Conservation (phyloP, 192 early-diverging fungal species). For the Globomyces pollinis-pini region DNA sequence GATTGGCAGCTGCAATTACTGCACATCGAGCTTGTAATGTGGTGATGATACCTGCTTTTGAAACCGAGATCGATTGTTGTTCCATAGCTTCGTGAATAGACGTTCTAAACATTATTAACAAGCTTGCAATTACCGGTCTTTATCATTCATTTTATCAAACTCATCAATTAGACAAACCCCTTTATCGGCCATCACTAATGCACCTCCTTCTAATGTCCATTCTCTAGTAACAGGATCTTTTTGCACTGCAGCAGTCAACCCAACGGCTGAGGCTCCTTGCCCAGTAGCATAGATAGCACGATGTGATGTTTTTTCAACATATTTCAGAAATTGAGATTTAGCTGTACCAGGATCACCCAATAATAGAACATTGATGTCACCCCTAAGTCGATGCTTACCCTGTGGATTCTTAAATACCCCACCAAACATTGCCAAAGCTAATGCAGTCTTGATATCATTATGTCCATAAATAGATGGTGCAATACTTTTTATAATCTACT, state of each 20-base stretch:
- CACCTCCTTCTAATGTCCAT: conserved; percentile 72
- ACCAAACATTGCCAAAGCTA: conserved; percentile 91
- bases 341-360: conserved; percentile 82
- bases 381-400: conserved; percentile 90
- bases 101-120: conserved; percentile 44
- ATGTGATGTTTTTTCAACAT: conserved; percentile 70
- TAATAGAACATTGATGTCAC: conserved; percentile 95
- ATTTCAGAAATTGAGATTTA: conserved; percentile 80
- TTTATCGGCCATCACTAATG: conserved; percentile 81
- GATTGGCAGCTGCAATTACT: conserved; percentile 85
- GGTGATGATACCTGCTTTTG: conserved; percentile 79
- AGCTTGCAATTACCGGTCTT: conserved; percentile 37
- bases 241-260: conserved; percentile 64
- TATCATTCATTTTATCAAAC: conserved; percentile 86
- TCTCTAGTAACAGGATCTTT: conserved; percentile 65
- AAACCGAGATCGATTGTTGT: conserved; percentile 79
- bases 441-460: conserved; percentile 90
- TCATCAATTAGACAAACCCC: conserved; percentile 88
- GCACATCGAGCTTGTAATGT: conserved; percentile 74
- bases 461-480: conserved; percentile 99
- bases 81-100: conserved; percentile 94
- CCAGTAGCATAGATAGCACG: conserved; percentile 74
- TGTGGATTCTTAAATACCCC: conserved; percentile 91
- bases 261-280: conserved; percentile 61
- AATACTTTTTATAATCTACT: conserved; percentile 86